A percentile compares a stretch with the other conserved stretches of the same genome.
phyloP scores from a whole-genome alignment of 345 rosid genomes.

The Acer campestre region DNA sequence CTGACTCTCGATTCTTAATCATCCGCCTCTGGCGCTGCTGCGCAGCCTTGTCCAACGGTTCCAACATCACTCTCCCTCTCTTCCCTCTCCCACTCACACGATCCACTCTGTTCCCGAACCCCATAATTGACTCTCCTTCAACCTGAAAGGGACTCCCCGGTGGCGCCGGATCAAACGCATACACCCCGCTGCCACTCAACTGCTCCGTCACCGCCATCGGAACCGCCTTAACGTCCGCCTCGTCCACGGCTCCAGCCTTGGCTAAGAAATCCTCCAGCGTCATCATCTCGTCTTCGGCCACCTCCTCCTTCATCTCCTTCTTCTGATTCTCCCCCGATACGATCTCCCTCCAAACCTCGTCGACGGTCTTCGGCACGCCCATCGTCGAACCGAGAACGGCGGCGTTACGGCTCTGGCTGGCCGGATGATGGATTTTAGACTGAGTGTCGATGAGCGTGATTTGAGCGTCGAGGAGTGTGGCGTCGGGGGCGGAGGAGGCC shows the following conservation, averaged over 20 bases:
- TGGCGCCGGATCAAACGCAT: conserved; percentile 47
- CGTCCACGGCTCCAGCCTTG: conserved; percentile 56
- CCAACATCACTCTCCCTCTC: conserved; percentile 70
- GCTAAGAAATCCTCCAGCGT: conserved; percentile 93
- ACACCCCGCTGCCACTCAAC: conserved; percentile 56
- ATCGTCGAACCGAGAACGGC: conserved; percentile 8
- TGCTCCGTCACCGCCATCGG: conserved; percentile 25
- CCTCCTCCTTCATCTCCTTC: conserved; percentile 71
- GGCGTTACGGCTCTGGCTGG: conserved; percentile 15
- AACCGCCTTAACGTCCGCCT: conserved; percentile 32
- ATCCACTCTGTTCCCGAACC: conserved; percentile 52
- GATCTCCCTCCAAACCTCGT: conserved; percentile 92
- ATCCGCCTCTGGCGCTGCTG: conserved; percentile 95
- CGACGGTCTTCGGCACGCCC: conserved; percentile 43
- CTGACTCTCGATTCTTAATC: conserved; percentile 98
- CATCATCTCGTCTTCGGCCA: conserved; percentile 65
- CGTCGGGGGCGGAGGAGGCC: conserved; percentile 36
- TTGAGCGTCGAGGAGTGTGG: conserved; percentile 44
- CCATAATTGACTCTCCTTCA: conserved; percentile 60
- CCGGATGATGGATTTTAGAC: conserved; percentile 15
- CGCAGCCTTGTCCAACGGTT: conserved; percentile 80
- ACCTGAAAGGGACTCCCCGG: conserved; percentile 48
- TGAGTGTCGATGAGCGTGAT: conserved; percentile 42
- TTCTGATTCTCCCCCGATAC: conserved; percentile 51
- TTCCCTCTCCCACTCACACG: conserved; percentile 52